Base-by-base conservation (phyloP, 2,329 filamentous ascomycete species). In the Lithohypha guttulata region DNA sequence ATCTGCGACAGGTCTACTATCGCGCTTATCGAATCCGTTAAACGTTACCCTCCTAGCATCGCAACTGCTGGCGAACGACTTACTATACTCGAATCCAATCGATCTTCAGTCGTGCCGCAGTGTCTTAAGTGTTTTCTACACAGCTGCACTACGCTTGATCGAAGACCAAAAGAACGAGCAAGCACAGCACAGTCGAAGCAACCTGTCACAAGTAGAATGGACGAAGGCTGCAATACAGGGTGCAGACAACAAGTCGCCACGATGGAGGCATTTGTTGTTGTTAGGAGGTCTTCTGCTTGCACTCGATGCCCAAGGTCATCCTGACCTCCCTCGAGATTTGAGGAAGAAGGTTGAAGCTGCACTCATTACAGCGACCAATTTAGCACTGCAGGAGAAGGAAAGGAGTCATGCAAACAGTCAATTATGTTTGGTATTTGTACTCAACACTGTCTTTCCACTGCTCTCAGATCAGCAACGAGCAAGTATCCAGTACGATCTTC, bases 211-310 rank as follows among this genome's bases (percentile, higher is more conserved):
- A 11, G 68, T 73, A 32, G 70, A 70, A 33, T 79, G 75, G 76
- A 61, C 72, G 17, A 68, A 66, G 46, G 73, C 75, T 1, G 63
- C 77, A 2, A 66, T 74, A 2, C 66, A 65, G 27, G 75, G 75
- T 6, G 75, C 75, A 11, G 71, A 79, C 52, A 75, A 73, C 30
- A 69, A 66, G 50, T 79, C 66, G 59, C 72, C 69, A 13, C 68
- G 84, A 53, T 94, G 85, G 85, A 79, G 85, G 58, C 86, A 94
- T 58, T 61, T 86, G 20, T 66, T 94, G n/a, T 71, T 87, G 4
- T 71, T 94, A 6, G 78, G 79, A 0, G 87, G 85, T 2, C 65
- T 93, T 15, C 61, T 94, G 42, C 71, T 89, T 55, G 85, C 84
- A 6, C 79, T 87, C 54, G 80, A 82, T 48, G 66, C 71, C 11